A percentile compares a stretch with the other conserved stretches of the same genome.
Conservation (phyloP, 805 yeast genomes). For the Saccharomycopsis fermentans region DNA sequence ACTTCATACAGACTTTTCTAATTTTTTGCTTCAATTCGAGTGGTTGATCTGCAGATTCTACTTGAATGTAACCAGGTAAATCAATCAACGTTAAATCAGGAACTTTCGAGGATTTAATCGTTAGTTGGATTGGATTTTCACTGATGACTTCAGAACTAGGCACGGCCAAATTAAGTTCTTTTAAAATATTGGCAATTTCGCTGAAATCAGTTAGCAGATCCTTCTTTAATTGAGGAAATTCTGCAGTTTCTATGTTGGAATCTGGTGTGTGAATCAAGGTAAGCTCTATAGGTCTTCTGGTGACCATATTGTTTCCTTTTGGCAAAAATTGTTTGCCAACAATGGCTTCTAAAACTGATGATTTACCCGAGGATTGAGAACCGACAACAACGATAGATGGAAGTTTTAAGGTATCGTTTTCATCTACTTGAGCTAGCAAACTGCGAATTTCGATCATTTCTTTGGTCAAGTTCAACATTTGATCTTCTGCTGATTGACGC, state of each 20-base stretch:
- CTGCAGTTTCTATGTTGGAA: constrained; percentile 65
- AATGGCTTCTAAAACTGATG: constrained; percentile 89
- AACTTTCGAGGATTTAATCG: constrained; percentile 80
- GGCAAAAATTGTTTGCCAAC: constrained; percentile 98
- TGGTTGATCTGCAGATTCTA: constrained; percentile 96
- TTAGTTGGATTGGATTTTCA: constrained; percentile 86
- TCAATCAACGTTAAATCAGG: constrained; percentile 93
- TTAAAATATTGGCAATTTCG: constrained; percentile 78
- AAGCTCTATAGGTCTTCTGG: constrained; percentile 92
- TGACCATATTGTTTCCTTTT: constrained; percentile 96
- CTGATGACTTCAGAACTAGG: constrained; percentile 80
- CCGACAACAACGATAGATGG: constrained; percentile 97
- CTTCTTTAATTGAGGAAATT: constrained; percentile 82
- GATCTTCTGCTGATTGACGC: constrained; percentile 55
- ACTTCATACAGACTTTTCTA: constrained; percentile 69
- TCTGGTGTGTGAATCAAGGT: constrained; percentile 84
- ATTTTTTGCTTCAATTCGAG: constrained; percentile 69
- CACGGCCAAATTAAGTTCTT: constrained; percentile 87
- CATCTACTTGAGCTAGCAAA: constrained; percentile 65
- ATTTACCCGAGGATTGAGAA: constrained; percentile 94
- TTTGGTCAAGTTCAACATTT: constrained; percentile 80
- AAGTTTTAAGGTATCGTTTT: constrained; percentile 63
- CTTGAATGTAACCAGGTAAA: constrained; percentile 94
- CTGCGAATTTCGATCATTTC: constrained; percentile 95
- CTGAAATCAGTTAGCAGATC: constrained; percentile 77